These are phyloP conservation scores for Fusarium sp. DNA, from an alignment of 2,329 filamentous ascomycete genomes.

Conservation along the genomic window DNA sequence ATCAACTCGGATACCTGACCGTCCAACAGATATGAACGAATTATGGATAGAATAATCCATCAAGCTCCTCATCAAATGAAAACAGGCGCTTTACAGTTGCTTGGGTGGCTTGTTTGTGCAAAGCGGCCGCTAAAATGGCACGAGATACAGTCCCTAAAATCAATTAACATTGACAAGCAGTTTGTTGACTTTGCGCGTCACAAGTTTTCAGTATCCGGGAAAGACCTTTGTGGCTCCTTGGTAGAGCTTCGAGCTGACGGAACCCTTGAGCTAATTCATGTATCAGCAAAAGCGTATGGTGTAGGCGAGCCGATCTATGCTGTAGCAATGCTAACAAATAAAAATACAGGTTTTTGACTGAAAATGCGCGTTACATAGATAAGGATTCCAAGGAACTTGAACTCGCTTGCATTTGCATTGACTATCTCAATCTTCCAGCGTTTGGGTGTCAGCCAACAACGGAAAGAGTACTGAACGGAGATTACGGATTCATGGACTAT, in stretches of 20 bases:
- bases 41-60: background rate
- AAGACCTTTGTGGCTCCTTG: background rate
- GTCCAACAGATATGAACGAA: rapidly evolving
- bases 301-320: rapidly evolving
- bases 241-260: rapidly evolving
- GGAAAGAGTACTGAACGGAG: rapidly evolving
- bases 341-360: background rate
- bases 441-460: rapidly evolving
- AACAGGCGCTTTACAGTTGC: background rate
- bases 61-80: rapidly evolving
- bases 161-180: rapidly evolving
- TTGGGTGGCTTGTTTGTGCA: background rate
- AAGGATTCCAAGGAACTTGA: background rate
- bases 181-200: rapidly evolving
- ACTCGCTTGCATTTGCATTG: background rate
- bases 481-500: background rate
- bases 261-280: rapidly evolving
- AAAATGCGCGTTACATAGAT: background rate
- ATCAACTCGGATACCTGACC: rapidly evolving
- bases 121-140: background rate
- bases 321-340: no score
- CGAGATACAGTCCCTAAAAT: background rate
- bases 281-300: rapidly evolving
- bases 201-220: background rate
- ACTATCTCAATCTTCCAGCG: background rate